A percentile compares a stretch with the other conserved stretches of the same genome.
phyloP scores from a whole-genome alignment of 2,329 filamentous ascomycete species.

The Microdochium paspali region DNA sequence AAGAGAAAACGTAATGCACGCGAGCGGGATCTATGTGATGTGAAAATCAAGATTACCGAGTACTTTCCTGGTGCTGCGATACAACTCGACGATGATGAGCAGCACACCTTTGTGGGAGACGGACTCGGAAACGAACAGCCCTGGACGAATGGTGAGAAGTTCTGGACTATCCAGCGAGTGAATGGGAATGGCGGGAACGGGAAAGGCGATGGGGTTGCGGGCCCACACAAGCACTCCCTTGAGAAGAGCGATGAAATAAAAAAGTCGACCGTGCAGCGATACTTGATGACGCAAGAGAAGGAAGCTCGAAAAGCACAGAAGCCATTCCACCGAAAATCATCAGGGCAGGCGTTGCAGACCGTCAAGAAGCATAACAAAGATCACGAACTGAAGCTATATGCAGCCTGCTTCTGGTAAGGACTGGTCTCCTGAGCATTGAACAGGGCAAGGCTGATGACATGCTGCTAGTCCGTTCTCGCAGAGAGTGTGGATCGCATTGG shows the following conservation, averaged over 20 bases:
- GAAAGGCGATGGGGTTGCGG: slow-evolving; percentile 58
- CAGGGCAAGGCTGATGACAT: slow-evolving; percentile 7
- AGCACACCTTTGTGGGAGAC: slow-evolving; percentile 12
- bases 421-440: not conserved
- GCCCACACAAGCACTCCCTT: slow-evolving; percentile 66
- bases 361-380: slow-evolving; percentile 62
- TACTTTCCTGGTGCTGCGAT: slow-evolving; percentile 51
- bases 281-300: slow-evolving; percentile 54
- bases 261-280: slow-evolving; percentile 67
- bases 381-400: slow-evolving; percentile 65
- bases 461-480: slow-evolving; percentile 66
- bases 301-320: slow-evolving; percentile 59
- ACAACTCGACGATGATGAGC: slow-evolving; percentile 14
- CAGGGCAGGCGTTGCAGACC: slow-evolving; percentile 60
- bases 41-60: slow-evolving; percentile 81
- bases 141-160: slow-evolving; percentile 40
- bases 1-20: slow-evolving; percentile 70
- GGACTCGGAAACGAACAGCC: slow-evolving; percentile 16
- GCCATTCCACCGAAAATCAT: slow-evolving; percentile 61
- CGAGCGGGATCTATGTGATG: slow-evolving; percentile 71
- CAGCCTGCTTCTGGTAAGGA: slow-evolving; percentile 74
- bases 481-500: slow-evolving; percentile 80
- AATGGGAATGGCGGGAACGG: slow-evolving; percentile 69
- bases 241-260: slow-evolving; percentile 71
- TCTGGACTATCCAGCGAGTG: slow-evolving; percentile 69